Evolutionary conservation across 305 asterid species (phyloP).

Genomic region (Fraxinus velutina): DNA sequence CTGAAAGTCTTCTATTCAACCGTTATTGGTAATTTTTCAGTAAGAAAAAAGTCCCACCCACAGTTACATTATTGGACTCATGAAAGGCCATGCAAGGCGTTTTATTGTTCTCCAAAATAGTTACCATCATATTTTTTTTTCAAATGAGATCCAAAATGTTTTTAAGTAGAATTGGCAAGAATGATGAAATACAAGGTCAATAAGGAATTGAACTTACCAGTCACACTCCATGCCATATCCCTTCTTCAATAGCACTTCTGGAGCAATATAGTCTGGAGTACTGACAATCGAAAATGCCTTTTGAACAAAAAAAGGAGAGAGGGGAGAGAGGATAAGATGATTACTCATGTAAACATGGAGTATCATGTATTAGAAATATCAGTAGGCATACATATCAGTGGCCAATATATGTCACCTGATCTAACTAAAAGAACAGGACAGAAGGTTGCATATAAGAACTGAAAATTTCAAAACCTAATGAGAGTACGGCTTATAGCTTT

Average conservation of each 20-base stretch:
- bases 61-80: neutral
- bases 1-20: neutral
- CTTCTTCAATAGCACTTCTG: slow-evolving; percentile 83
- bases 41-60: neutral
- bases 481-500: neutral
- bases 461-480: neutral
- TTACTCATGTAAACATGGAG: neutral
- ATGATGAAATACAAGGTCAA: neutral
- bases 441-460: neutral
- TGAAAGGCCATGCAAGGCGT: neutral
- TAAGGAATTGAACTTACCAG: slow-evolving; percentile 52
- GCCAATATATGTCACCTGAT: neutral
- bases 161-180: neutral
- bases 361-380: neutral
- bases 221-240: slow-evolving; percentile 98
- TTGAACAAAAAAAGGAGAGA: slow-evolving; percentile 17
- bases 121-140: neutral
- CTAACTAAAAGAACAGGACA: neutral
- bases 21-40: neutral
- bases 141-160: slow-evolving; percentile 13
- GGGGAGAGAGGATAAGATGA: neutral
- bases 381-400: neutral
- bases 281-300: slow-evolving; percentile 98
- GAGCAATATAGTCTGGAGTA: slow-evolving; percentile 95
- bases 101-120: neutral